Evolutionary conservation across 129 eudicot species (phyloP).

Genomic region (Escallonia rubra): DNA sequence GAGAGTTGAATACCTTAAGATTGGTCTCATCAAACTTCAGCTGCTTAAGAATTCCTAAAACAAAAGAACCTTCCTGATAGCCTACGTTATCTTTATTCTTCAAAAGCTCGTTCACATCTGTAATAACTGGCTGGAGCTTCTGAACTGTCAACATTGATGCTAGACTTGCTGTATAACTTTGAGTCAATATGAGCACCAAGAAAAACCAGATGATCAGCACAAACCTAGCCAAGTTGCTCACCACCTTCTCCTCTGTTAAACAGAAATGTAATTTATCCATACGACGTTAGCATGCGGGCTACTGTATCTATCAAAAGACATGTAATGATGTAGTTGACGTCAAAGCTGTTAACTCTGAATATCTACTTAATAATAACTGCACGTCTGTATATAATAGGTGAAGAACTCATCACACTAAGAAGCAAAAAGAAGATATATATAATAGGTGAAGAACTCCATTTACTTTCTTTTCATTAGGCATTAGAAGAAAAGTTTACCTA

Average conservation of each 20-base stretch:
- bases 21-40: constrained; percentile 16
- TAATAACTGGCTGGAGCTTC: constrained; percentile 2
- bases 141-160: constrained; percentile 2
- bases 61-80: constrained; percentile 25
- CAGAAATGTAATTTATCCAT: too few species aligned
- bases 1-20: constrained; percentile 10
- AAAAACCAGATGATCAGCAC: constrained; percentile 7
- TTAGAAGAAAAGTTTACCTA: neutral
- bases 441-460: neutral
- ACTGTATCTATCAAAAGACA: neutral
- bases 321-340: neutral
- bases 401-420: neutral
- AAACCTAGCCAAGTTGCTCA: constrained; percentile 2
- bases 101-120: neutral
- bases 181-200: constrained; percentile 4
- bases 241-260: neutral
- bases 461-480: neutral
- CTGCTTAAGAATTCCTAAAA: constrained; percentile 11
- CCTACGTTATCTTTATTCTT: constrained; percentile 19
- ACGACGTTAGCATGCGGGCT: too few species aligned
- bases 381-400: too few species aligned
- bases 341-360: neutral
- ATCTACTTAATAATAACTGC: neutral
- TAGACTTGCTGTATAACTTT: constrained; percentile 9
- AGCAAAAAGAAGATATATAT: neutral